These are phyloP conservation scores for Barnettozyma siamensis DNA, from an alignment of 805 yeast species.

Conservation along the genomic window DNA sequence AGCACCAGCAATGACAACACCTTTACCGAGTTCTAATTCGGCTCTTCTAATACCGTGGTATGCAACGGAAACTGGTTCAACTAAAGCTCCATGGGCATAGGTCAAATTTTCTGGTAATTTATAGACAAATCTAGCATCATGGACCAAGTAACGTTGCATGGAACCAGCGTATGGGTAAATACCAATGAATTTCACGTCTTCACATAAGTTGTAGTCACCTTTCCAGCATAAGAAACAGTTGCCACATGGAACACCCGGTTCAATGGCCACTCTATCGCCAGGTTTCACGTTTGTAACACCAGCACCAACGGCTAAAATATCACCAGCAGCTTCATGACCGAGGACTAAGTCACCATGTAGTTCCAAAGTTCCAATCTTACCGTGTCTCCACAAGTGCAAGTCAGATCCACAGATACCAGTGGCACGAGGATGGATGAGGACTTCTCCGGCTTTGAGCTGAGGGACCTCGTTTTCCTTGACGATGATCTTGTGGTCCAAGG, in stretches of 20 bases:
- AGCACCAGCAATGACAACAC: conserved; percentile 46
- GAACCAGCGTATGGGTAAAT: conserved; percentile 35
- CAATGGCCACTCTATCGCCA: conserved; percentile 44
- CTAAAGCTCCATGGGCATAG: conserved; percentile 48
- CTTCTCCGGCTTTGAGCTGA: conserved; percentile 12
- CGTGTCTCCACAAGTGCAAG: conserved; percentile 62
- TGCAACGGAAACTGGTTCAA: conserved; percentile 51
- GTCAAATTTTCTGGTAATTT: conserved; percentile 38
- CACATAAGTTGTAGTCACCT: conserved; percentile 38
- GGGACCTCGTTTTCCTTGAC: conserved; percentile 16
- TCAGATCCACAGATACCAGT: conserved; percentile 78
- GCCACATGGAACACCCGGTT: conserved; percentile 52
- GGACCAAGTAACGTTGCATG: conserved; percentile 33
- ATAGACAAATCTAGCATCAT: conserved; percentile 29
- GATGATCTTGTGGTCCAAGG: conserved; percentile 17
- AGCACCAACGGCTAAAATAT: conserved; percentile 43
- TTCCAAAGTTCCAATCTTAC: conserved; percentile 42
- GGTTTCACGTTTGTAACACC: conserved; percentile 39
- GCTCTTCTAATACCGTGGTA: conserved; percentile 46
- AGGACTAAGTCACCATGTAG: conserved; percentile 31
- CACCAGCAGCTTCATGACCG: conserved; percentile 45
- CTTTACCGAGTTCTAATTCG: conserved; percentile 42
- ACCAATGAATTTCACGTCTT: conserved; percentile 32
- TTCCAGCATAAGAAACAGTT: conserved; percentile 32
- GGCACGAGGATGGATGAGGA: conserved; percentile 32